Evolutionary conservation across 2,329 filamentous ascomycete species (phyloP), one percentile per base, ranked within the genome.

Genomic region (Colletotrichum agaves): DNA sequence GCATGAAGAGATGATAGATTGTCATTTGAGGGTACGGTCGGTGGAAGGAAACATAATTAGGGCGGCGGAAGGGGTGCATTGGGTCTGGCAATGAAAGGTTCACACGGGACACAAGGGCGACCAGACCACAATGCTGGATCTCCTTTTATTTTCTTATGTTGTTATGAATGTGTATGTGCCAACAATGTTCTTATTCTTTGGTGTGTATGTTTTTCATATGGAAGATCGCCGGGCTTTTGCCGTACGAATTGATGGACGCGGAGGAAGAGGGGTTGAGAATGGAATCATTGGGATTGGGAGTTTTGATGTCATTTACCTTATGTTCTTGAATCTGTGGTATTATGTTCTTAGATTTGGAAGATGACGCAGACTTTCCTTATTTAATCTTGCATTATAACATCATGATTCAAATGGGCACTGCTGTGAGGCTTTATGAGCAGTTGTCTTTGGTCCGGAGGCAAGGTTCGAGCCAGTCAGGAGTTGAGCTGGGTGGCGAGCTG

Each of bases 41-140:
- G 23, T 4, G 23, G 27, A 6, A 23, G 21, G 56, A 13, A 31
- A 41, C 15, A 62, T 44, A 50, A 50, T 39, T 57, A 23, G 31
- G 43, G 41, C 11, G 43, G 6, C 8, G 17, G 17, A 3, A 3
- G 1, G 27, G 31, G 31, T 6, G 23, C 17, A 59, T 35, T 52
- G 6, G 31, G 6, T 15, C 13, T 15, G 10, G 31, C 5, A 59
- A n/a, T 19, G 27, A 27, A 13, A 37, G 17, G 53, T 50, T 66
- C 43, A 46, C 23, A 67, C 53, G 64, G 61, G 60, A 64, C 64
- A 64, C 64, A 67, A 64, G 64, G 64, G 64, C 52, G 64, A 64
- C 41, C 64, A 64, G 64, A 67, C 64, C 64, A 67, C 64, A 67
- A 55, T 49, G 49, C 61, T 67, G 64, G 33, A 19, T 64, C 47